Base-by-base conservation (phyloP, 345 rosid genomes). In the Heritiera littoralis region DNA sequence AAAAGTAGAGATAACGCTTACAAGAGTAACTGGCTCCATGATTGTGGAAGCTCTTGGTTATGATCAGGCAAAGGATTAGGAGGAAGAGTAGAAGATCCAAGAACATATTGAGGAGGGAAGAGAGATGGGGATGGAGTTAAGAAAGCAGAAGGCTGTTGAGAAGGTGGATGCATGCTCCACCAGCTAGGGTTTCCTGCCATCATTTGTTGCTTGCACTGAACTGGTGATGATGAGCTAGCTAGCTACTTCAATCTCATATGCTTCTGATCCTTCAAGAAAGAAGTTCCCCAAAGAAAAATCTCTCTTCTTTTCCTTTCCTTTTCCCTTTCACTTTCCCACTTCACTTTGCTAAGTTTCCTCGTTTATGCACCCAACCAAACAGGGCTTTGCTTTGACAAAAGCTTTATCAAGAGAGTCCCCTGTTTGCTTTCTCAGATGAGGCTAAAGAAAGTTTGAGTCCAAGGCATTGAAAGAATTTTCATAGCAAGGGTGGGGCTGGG, bases 141-240 rank as follows among this genome's bases (percentile, higher is more conserved):
- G 65, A 80, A 75, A 79, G 87, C 38, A 80, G 88, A 80, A 81
- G 87, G 63, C 13, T 84, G 88, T 56, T 76, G 86, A 71, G 85
- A 81, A 8, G 84, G 85, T 81, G 92, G 89, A 85, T 82, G 86
- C 89, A 87, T 83, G 85, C 88, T 89, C 90, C 92, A 86, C 90
- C 89, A 85, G 65, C 82, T 90, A 90, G 92, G 92, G 89, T 89
- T 90, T 86, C 92, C 92, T 75, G 88, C 90, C 91, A 88, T 90
- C 91, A 88, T 90, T 84, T 81, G 84, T 71, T 75, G 71, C 72
- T 54, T 54, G n/a, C n/a, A 54, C 58, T 54, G 2, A 54, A 54
- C 58, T 54, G 58, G 15, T 54, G 58, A 54, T 5, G 18, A 52
- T 52, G 17, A 52, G 13, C 5, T 35, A 52, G 56, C n/a, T 54